Evolutionary conservation across 768 basidiomycete species (phyloP).

Genomic region (Mycena venus): DNA sequence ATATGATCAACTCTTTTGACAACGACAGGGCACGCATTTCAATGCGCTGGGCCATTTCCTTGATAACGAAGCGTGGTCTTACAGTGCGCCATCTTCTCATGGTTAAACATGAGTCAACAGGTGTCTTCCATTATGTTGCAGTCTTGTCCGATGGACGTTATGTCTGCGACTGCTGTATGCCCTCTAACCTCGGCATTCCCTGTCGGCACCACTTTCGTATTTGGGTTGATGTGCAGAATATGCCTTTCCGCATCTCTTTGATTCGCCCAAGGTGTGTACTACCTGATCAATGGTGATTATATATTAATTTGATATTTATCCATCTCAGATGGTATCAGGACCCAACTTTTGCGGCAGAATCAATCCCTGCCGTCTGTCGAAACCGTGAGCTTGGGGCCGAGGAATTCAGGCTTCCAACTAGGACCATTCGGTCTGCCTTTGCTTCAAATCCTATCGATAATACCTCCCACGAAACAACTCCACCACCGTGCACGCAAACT

Average conservation of each 20-base stretch:
- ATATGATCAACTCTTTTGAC: conserved; percentile 7
- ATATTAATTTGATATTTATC: not conserved
- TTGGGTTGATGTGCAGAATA: conserved; percentile 17
- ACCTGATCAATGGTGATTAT: not conserved
- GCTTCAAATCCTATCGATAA: no score
- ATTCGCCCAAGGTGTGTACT: not conserved
- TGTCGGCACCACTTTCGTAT: conserved; percentile 7
- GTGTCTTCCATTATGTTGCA: not conserved
- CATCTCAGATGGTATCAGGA: conserved; percentile 8
- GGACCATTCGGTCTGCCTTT: no score
- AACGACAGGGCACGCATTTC: conserved; percentile 1
- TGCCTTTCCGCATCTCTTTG: no score
- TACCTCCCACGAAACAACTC: no score
- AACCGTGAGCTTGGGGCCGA: not conserved
- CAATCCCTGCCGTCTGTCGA: not conserved
- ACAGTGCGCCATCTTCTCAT: not conserved
- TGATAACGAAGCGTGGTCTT: not conserved
- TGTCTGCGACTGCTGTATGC: conserved; percentile 16
- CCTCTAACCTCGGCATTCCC: conserved; percentile 5
- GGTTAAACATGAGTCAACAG: no score
- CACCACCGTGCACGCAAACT: no score
- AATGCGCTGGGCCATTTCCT: not conserved
- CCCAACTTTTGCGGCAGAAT: not conserved
- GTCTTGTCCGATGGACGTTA: conserved; percentile 8
- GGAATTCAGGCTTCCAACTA: not conserved